These are phyloP conservation scores for Endoconidiophora laricicola DNA, from an alignment of 2,329 filamentous ascomycete genomes.

Conservation along the genomic window DNA sequence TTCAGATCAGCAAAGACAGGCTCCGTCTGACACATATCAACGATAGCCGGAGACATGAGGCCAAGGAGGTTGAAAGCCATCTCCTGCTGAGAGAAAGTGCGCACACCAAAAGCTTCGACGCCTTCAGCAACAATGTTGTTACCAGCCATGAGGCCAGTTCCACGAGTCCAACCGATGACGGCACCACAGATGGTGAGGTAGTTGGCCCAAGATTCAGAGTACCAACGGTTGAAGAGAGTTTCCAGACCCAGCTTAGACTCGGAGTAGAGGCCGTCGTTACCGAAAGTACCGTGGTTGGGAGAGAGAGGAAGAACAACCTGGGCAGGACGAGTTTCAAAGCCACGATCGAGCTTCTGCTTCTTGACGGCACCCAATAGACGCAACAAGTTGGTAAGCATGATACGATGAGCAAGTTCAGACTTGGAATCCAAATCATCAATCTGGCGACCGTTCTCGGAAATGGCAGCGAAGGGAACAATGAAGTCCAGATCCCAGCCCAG, in stretches of 20 bases:
- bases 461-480: slow-evolving; percentile 90
- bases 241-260: slow-evolving; percentile 95
- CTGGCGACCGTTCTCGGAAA: slow-evolving; percentile 92
- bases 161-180: slow-evolving; percentile 97
- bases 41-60: slow-evolving; percentile 84
- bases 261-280: slow-evolving; percentile 92
- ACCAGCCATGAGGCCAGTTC: slow-evolving; percentile 91
- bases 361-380: slow-evolving; percentile 85
- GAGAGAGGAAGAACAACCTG: slow-evolving; percentile 93
- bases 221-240: slow-evolving; percentile 96
- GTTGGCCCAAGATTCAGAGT: slow-evolving; percentile 91
- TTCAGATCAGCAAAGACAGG: slow-evolving; percentile 96
- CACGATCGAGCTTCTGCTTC: slow-evolving; percentile 69
- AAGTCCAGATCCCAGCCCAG: slow-evolving; percentile 97
- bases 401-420: slow-evolving; percentile 92
- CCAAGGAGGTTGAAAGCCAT: slow-evolving; percentile 98
- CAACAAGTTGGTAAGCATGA: slow-evolving; percentile 95
- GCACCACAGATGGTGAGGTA: slow-evolving; percentile 97
- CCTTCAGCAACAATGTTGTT: slow-evolving; percentile 97
- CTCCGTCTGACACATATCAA: slow-evolving; percentile 88
- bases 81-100: slow-evolving; percentile 97
- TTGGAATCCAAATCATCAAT: slow-evolving; percentile 95
- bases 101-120: slow-evolving; percentile 88
- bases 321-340: slow-evolving; percentile 86
- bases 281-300: slow-evolving; percentile 96